Conservation (phyloP, 2,329 filamentous ascomycete genomes). For the Blastomyces gilchristii region DNA sequence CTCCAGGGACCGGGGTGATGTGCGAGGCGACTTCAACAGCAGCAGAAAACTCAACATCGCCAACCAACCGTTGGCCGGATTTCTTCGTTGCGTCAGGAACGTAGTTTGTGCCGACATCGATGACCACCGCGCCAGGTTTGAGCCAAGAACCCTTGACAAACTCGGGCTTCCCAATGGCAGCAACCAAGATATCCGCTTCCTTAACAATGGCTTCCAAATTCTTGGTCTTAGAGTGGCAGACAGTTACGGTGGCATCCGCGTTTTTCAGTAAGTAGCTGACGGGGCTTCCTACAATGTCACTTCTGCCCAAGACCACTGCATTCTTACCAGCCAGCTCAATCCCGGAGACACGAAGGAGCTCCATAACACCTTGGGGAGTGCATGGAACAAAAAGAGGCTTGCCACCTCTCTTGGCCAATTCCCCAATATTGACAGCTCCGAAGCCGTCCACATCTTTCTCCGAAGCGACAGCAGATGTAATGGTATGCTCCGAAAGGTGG, state of each 20-base stretch:
- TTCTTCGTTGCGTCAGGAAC: conserved; percentile 81
- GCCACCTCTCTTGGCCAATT: conserved; percentile 90
- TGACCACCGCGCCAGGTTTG: conserved; percentile 88
- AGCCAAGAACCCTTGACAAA: conserved; percentile 95
- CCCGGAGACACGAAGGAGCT: conserved; percentile 71
- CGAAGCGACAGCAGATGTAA: conserved; percentile 83
- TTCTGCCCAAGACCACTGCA: conserved; percentile 86
- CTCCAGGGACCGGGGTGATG: conserved; percentile 92
- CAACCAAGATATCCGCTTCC: conserved; percentile 78
- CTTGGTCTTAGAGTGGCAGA: conserved; percentile 84
- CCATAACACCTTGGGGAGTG: conserved; percentile 96
- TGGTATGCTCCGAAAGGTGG: conserved; percentile 77
- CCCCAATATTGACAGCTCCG: conserved; percentile 85
- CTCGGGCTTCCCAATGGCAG: conserved; percentile 75
- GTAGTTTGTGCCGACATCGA: conserved; percentile 97
- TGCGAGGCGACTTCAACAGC: conserved; percentile 77
- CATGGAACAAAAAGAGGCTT: conserved; percentile 83
- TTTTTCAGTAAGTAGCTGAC: conserved; percentile 93
- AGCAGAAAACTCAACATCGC: conserved; percentile 85
- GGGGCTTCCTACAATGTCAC: conserved; percentile 94
- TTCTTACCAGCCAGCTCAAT: conserved; percentile 80
- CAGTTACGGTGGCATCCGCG: conserved; percentile 90
- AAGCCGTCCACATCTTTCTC: conserved; percentile 99
- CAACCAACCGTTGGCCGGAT: conserved; percentile 82
- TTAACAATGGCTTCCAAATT: conserved; percentile 65